phyloP scores from a whole-genome alignment of 768 basidiomycete species.

The Termitomyces sp. region DNA sequence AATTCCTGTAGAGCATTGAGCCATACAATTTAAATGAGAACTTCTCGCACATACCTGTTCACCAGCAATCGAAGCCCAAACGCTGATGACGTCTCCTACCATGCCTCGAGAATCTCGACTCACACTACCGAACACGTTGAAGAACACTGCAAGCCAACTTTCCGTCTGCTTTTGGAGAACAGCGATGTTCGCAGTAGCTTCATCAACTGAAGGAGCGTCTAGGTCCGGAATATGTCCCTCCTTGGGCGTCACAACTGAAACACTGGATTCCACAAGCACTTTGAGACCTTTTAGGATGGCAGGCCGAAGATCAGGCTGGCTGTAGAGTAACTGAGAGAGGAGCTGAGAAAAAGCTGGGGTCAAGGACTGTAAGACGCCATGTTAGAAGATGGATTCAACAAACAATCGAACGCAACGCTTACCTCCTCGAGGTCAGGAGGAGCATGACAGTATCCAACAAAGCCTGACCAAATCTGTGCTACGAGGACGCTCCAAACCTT shows the following conservation, averaged over 20 bases:
- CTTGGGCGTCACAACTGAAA: constrained; percentile 40
- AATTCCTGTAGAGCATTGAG: constrained; percentile 46
- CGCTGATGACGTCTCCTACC: constrained; percentile 83
- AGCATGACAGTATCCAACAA: constrained; percentile 86
- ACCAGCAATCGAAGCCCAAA: constrained; percentile 82
- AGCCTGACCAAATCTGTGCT: constrained; percentile 88
- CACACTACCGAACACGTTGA: constrained; percentile 92
- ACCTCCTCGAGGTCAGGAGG: constrained; percentile 73
- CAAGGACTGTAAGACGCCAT: constrained; percentile 50
- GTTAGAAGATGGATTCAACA: constrained; percentile 1
- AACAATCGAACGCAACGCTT: constrained; percentile 13
- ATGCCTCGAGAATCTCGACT: constrained; percentile 68
- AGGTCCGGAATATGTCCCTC: constrained; percentile 22
- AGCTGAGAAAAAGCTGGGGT: constrained; percentile 59
- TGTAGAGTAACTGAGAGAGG: constrained; percentile 91
- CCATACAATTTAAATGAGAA: background rate
- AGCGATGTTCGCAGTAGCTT: constrained; percentile 61
- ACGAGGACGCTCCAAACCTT: constrained; percentile 96
- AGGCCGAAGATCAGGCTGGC: constrained; percentile 78
- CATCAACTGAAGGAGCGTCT: constrained; percentile 42
- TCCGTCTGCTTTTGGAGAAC: constrained; percentile 77
- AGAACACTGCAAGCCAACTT: constrained; percentile 92
- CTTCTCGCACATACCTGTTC: constrained; percentile 43
- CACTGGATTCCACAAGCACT: constrained; percentile 76
- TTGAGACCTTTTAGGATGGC: constrained; percentile 80